Conservation (phyloP, 2,329 filamentous ascomycete genomes). For the Xylaria polymorpha region DNA sequence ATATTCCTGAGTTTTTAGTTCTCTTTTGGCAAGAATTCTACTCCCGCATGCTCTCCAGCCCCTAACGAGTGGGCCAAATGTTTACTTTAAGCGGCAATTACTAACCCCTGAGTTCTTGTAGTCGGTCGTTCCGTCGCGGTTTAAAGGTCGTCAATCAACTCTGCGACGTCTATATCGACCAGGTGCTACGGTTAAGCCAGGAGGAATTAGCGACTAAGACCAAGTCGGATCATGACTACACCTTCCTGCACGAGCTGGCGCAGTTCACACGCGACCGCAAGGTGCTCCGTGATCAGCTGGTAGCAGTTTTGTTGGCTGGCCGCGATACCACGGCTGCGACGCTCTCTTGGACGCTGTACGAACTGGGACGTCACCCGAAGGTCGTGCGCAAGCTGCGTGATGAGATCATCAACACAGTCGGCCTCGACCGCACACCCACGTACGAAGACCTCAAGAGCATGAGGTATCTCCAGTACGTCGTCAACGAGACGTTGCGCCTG, state of each 20-base stretch:
- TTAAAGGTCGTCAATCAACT: slow-evolving; percentile 80
- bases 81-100: background rate
- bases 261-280: slow-evolving; percentile 78
- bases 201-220: slow-evolving; percentile 79
- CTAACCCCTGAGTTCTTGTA: background rate
- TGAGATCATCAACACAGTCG: slow-evolving; percentile 77
- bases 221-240: slow-evolving; percentile 78
- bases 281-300: slow-evolving; percentile 84
- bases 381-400: slow-evolving; percentile 74
- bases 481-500: slow-evolving; percentile 82
- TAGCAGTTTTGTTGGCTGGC: slow-evolving; percentile 84
- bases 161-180: slow-evolving; percentile 81
- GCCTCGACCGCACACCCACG: slow-evolving; percentile 70
- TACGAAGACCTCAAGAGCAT: slow-evolving; percentile 88
- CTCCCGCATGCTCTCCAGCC: background rate
- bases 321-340: slow-evolving; percentile 88
- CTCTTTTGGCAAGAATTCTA: background rate
- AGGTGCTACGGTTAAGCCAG: slow-evolving; percentile 73
- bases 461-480: slow-evolving; percentile 79
- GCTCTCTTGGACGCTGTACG: slow-evolving; percentile 83
- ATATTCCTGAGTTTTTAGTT: background rate
- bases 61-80: background rate
- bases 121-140: slow-evolving; percentile 69
- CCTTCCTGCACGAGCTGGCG: slow-evolving; percentile 87
- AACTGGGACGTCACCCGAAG: slow-evolving; percentile 77